phyloP scores from a whole-genome alignment of 2,329 filamentous ascomycete genomes.

The Calcarisporium arbuscula region DNA sequence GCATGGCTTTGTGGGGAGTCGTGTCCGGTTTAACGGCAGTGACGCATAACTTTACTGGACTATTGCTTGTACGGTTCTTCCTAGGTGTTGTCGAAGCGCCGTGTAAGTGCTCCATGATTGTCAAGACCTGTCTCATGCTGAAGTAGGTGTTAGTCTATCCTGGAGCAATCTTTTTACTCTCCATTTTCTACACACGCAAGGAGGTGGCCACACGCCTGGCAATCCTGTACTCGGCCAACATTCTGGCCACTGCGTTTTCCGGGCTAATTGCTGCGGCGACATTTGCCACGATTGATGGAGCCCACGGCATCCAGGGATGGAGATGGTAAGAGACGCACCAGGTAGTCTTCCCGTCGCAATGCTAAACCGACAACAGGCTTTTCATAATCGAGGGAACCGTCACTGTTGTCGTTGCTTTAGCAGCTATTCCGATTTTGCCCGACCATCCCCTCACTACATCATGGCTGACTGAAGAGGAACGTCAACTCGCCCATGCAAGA shows the following conservation, averaged over 20 bases:
- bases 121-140: too few relatives aligned
- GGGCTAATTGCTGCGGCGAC: slow-evolving; percentile 54
- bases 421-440: slow-evolving; percentile 42
- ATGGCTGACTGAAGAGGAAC: slow-evolving; percentile 55
- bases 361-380: too few relatives aligned
- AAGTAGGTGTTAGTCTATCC: too few relatives aligned
- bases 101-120: too few relatives aligned
- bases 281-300: slow-evolving; percentile 50
- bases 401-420: slow-evolving; percentile 43
- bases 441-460: slow-evolving; percentile 49
- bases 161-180: slow-evolving; percentile 56
- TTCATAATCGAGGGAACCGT: slow-evolving; percentile 53
- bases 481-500: slow-evolving; percentile 45
- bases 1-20: slow-evolving; percentile 55
- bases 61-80: slow-evolving; percentile 52
- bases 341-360: too few relatives aligned
- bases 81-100: slow-evolving; percentile 58
- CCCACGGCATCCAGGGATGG: slow-evolving; percentile 50
- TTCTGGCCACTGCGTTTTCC: slow-evolving; percentile 55
- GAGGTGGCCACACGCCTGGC: slow-evolving; percentile 50
- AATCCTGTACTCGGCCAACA: slow-evolving; percentile 52
- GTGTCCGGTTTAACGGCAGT: slow-evolving; percentile 52
- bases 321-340: too few relatives aligned
- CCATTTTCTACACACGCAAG: slow-evolving; percentile 60
- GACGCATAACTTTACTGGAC: slow-evolving; percentile 44